phyloP scores from a whole-genome alignment of 2,329 filamentous ascomycete genomes.

The Neocatenulostroma microsporum region DNA sequence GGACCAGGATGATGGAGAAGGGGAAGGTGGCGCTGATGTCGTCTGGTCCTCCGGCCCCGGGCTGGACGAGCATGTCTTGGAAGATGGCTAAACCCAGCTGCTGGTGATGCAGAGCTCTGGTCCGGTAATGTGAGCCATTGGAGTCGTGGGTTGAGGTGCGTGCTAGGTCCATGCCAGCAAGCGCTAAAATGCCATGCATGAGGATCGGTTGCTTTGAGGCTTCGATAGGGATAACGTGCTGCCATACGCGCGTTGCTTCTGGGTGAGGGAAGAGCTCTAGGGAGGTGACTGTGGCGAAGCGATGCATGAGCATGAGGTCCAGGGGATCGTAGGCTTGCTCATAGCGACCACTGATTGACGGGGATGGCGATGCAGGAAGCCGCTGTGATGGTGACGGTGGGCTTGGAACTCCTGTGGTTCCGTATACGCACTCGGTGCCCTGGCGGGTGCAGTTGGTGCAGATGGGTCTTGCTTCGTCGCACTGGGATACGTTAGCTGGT shows the following conservation, averaged over 20 bases:
- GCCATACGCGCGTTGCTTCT: slow-evolving; percentile 20
- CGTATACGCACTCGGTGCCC: slow-evolving; percentile 18
- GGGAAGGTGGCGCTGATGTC: slow-evolving; percentile 17
- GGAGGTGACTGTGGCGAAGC: slow-evolving; percentile 21
- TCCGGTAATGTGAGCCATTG: slow-evolving; percentile 17
- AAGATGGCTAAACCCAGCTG: slow-evolving; percentile 16
- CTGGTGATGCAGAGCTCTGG: slow-evolving; percentile 23
- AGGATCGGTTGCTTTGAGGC: slow-evolving; percentile 16
- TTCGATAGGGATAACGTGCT: slow-evolving; percentile 13
- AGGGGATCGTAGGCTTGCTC: slow-evolving; percentile 18
- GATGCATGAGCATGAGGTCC: slow-evolving; percentile 23
- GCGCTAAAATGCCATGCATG: slow-evolving; percentile 23
- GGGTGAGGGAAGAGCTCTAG: slow-evolving; percentile 13
- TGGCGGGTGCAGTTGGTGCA: slow-evolving; percentile 23
- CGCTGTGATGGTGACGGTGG: not conserved
- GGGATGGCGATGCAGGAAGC: slow-evolving; percentile 4
- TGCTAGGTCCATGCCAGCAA: slow-evolving; percentile 22
- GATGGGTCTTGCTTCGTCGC: slow-evolving; percentile 21
- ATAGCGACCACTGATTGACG: not conserved
- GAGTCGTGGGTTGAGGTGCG: slow-evolving; percentile 6
- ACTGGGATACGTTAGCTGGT: slow-evolving; percentile 12
- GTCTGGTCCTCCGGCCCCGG: slow-evolving; percentile 7
- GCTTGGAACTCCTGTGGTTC: slow-evolving; percentile 1
- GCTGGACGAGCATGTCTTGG: slow-evolving; percentile 13
- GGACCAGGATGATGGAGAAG: slow-evolving; percentile 20